Base-by-base conservation (phyloP, 768 basidiomycete genomes). In the Dictyophora rubrovolvata region DNA sequence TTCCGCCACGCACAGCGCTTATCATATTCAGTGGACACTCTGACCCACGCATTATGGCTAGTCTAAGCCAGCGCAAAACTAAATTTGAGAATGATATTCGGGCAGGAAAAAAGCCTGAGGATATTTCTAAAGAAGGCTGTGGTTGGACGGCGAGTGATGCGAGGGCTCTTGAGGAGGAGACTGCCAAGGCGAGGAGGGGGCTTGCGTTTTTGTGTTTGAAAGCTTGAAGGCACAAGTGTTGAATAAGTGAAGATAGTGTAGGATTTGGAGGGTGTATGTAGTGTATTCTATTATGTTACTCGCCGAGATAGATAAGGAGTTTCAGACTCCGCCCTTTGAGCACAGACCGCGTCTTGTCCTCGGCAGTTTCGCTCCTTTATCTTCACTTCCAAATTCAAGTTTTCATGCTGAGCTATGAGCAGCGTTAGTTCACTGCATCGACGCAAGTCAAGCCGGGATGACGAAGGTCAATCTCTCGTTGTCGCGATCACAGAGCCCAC, bases 1-100 rank as follows among this genome's bases (percentile, higher is more conserved):
- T 98, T 0, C 93, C 93, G 0, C 69, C 85, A 1, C 82, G 85
- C 20, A 91, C 93, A 0, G 93, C 92, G 0, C 69, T 97, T 20
- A 72, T 97, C 55, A 75, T 98, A 42, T 84, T 96, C 67, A 89
- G 87, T 0, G 93, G 94, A 1, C 92, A 97, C 66, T 84, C 85
- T 0, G 90, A 96, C 69, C 93, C 94, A 0, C 81, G 90, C 0
- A 74, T 70, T 7, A 93, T 95, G 90, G 75, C 86, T 2, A 69
- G 77, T 22, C 73, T 98, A 20, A 85, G 84, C 63, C 80, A 79
- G 5, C 77, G 85, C 53, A 87, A 91, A 70, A 72, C 69, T 3
- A 77, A 79, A 33, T 95, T 93, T 65, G 93, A 97, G 65, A 74
- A 66, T 21, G 81, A 80, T 16, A 70, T 87, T 54, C 76, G 78